Evolutionary conservation across 345 rosid genomes (phyloP), one percentile per base, ranked within the genome.

Genomic region (Citrus australasica): DNA sequence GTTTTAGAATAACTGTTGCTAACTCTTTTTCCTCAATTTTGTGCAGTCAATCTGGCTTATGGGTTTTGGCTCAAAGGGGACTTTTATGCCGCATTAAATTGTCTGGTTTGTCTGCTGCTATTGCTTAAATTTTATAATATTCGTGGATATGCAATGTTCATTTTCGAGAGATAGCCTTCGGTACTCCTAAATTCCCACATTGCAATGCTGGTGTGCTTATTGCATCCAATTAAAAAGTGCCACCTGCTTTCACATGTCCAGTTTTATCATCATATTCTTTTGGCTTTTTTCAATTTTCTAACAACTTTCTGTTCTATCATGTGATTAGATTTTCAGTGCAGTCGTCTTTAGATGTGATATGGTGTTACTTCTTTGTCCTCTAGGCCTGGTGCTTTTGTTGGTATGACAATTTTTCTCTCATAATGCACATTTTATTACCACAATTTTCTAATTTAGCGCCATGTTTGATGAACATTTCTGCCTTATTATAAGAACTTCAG

Each of bases 301-400:
- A 40, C 37, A 58, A 40, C 63, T 75, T 38, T 67, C 67, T 75
- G 5, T 21, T 73, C 72, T 83, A 51, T 76, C 77, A 71, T 35
- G 56, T 85, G 51, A 71, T 70, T 89, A 96, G 99, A 85, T 91
- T 86, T 91, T 90, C 76, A 85, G 90, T 56, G 86, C 97, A 67
- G 55, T 87, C 19, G 82, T 89, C 82, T 94, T 96, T 79, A 90
- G 99, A 92, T 96, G 98, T 77, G 98, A 94, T 84, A 82, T 84
- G 67, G 74, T 96, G 84, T 85, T 96, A 75, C 97, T 96, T 78
- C 90, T 94, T 79, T 77, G 89, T 76, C 97, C 99, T 75, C 82
- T 96, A 78, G 96, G 91, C 79, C 78, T 94, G 81, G 90, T 84
- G 83, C 85, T 96, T 85, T 82, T 96, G 83, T 82, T 96, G 95